Evolutionary conservation across 176 grass and related monocot genomes (phyloP).

Genomic region (Puccinellia tenuiflora): DNA sequence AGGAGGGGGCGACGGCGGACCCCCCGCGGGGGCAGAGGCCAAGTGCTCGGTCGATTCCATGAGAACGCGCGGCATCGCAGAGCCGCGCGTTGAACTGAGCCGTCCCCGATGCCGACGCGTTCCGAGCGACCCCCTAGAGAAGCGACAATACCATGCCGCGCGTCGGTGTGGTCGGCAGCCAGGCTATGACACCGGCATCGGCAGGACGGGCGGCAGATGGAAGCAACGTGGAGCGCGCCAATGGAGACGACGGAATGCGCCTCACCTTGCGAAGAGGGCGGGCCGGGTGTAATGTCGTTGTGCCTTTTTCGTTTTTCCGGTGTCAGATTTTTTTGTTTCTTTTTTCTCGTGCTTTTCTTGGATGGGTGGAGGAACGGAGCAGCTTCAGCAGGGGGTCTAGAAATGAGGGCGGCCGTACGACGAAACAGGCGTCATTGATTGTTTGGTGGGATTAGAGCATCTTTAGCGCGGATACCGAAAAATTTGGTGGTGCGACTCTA

Average conservation of each 20-base stretch:
- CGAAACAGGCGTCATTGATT: slow-evolving; percentile 9
- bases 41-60: slow-evolving; percentile 13
- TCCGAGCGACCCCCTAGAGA: background rate
- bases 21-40: slow-evolving; percentile 27
- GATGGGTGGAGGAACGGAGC: slow-evolving; percentile 28
- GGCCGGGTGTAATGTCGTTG: slow-evolving; percentile 4
- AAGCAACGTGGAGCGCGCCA: background rate
- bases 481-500: too few relatives aligned
- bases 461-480: too few relatives aligned
- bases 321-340: background rate
- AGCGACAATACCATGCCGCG: slow-evolving; percentile 3
- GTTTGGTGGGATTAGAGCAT: too few relatives aligned
- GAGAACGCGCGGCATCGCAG: slow-evolving; percentile 26
- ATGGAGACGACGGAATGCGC: slow-evolving; percentile 31
- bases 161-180: background rate
- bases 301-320: background rate
- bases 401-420: slow-evolving; percentile 29
- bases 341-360: slow-evolving; percentile 23
- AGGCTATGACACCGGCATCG: slow-evolving; percentile 3
- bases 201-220: background rate
- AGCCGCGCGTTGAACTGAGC: slow-evolving; percentile 5
- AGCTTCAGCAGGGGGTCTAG: background rate
- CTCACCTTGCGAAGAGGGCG: slow-evolving; percentile 13
- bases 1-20: background rate
- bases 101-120: slow-evolving; percentile 18